Percentiles rank a stretch among this genome's conserved stretches.
phyloP scores from a whole-genome alignment of 2,329 filamentous ascomycete genomes.

The Fusarium zealandicum region DNA sequence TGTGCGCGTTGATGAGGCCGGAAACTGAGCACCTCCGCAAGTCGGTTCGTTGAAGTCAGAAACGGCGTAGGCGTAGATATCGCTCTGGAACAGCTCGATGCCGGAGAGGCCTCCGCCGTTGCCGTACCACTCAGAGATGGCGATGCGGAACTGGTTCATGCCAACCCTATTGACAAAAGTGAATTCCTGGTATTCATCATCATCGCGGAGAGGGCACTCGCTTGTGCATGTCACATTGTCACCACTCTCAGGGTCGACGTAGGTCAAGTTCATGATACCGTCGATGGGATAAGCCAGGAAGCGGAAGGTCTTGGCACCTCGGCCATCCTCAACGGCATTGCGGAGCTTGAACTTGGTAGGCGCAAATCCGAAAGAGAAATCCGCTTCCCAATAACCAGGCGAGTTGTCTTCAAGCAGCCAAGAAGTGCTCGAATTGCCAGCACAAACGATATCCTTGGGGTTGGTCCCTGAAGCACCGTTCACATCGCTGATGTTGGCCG shows the following conservation, averaged over 20 bases:
- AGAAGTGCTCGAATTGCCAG: constrained; percentile 72
- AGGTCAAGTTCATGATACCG: constrained; percentile 96
- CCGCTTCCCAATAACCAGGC: constrained; percentile 82
- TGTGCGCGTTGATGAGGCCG: constrained; percentile 71
- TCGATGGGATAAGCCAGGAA: constrained; percentile 85
- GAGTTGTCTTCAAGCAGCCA: constrained; percentile 79
- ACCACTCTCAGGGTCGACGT: constrained; percentile 76
- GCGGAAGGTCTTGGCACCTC: constrained; percentile 87
- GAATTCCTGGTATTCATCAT: constrained; percentile 83
- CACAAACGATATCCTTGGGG: constrained; percentile 83
- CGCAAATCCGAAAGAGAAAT: constrained; percentile 82
- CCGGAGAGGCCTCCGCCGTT: constrained; percentile 83
- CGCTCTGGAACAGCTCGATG: constrained; percentile 85
- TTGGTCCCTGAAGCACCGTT: constrained; percentile 69
- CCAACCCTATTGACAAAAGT: constrained; percentile 86
- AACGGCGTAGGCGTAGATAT: constrained; percentile 86
- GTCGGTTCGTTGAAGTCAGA: constrained; percentile 86
- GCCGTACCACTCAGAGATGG: constrained; percentile 89
- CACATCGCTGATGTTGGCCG: constrained; percentile 74
- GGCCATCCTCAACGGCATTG: constrained; percentile 84
- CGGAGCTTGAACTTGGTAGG: constrained; percentile 87
- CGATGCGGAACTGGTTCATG: constrained; percentile 86
- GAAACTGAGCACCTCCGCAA: constrained; percentile 69
- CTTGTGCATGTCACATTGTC: constrained; percentile 77
- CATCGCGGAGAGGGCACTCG: constrained; percentile 81